These are phyloP conservation scores for Guadua angustifolia DNA, from an alignment of 176 grass and related monocot species.

Conservation along the genomic window DNA sequence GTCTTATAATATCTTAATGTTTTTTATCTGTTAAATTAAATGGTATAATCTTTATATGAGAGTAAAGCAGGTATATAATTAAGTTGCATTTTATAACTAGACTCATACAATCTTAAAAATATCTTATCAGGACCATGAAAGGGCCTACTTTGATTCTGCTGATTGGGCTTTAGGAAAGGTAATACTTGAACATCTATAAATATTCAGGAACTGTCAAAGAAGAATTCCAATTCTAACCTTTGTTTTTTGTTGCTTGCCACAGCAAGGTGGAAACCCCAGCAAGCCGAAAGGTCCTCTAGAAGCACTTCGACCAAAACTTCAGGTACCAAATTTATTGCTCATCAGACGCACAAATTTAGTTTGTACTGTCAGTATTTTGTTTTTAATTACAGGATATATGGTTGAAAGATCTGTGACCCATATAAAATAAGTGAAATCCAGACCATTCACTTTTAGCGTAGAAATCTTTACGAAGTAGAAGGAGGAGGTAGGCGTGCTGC, in stretches of 20 bases:
- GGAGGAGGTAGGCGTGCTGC: neutral
- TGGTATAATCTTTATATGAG: neutral
- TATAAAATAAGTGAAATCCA: slow-evolving; percentile 10
- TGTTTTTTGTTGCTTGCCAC: slow-evolving; percentile 24
- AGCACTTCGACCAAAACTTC: slow-evolving; percentile 90
- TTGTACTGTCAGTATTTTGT: neutral
- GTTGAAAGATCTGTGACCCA: neutral
- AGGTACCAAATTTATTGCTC: slow-evolving; percentile 44
- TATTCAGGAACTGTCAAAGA: neutral
- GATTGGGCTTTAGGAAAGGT: slow-evolving; percentile 99
- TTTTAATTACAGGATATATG: neutral
- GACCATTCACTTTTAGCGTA: slow-evolving; percentile 1
- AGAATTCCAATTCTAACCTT: neutral
- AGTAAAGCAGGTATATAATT: neutral
- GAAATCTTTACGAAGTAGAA: neutral
- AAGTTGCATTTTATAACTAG: slow-evolving; percentile 12
- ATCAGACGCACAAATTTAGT: neutral
- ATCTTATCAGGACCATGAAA: slow-evolving; percentile 80
- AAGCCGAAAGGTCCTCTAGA: slow-evolving; percentile 92
- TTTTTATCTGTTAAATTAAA: slow-evolving; percentile 9
- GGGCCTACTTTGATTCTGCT: slow-evolving; percentile 96
- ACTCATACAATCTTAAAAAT: slow-evolving; percentile 33
- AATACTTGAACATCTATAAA: slow-evolving; percentile 18
- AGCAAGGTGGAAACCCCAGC: slow-evolving; percentile 81
- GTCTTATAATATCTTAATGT: neutral